These are phyloP conservation scores for Protomyces inouyei DNA, from an alignment of 1,139 yeast genomes.

Conservation along the genomic window DNA sequence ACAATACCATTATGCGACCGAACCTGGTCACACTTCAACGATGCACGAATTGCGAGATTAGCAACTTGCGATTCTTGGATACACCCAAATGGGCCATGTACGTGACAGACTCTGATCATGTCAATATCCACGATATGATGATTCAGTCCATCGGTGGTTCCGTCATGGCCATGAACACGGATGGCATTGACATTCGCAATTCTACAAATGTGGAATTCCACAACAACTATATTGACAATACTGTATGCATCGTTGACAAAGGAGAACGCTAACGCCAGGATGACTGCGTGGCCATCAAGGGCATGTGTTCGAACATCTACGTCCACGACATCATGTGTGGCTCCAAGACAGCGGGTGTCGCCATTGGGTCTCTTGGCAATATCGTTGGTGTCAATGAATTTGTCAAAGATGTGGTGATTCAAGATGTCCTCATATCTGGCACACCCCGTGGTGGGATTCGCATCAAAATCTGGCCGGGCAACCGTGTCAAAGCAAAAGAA, in stretches of 20 bases:
- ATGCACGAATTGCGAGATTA: neutral
- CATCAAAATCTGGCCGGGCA: conserved; percentile 5
- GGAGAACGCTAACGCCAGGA: neutral
- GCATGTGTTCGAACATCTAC: neutral
- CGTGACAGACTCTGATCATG: neutral
- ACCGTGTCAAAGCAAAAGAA: neutral
- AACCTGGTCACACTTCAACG: neutral
- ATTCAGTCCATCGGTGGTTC: neutral
- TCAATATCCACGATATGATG: neutral
- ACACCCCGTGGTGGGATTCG: neutral
- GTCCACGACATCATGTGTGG: conserved; percentile 8
- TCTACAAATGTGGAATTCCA: neutral
- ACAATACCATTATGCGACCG: neutral
- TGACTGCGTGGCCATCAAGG: conserved; percentile 1
- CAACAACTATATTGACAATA: conserved; percentile 1
- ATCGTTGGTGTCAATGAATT: neutral
- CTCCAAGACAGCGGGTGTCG: neutral
- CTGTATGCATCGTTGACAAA: neutral
- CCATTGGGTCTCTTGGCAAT: conserved; percentile 6
- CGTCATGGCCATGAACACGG: neutral
- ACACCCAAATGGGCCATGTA: conserved; percentile 3
- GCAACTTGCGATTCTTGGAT: neutral
- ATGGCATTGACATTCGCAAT: conserved; percentile 4
- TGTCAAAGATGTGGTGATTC: neutral
- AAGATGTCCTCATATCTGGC: neutral